A percentile compares a stretch with the other conserved stretches of the same genome.
These are phyloP conservation scores for Bipolaris zeicola DNA, from an alignment of 2,329 filamentous ascomycete genomes.

Conservation along the genomic window DNA sequence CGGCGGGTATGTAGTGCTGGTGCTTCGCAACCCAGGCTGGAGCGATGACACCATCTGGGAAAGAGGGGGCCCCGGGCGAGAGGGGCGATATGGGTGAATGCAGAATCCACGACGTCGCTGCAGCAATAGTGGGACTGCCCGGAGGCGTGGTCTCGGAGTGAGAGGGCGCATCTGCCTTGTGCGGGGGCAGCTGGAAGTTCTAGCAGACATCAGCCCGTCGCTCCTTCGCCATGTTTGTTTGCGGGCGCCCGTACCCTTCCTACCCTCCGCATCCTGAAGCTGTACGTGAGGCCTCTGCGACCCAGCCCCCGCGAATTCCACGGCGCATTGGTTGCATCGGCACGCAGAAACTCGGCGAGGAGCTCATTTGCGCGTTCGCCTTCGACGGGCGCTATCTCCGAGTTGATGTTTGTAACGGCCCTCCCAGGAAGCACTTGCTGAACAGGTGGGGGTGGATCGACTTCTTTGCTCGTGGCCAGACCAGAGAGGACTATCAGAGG, in stretches of 20 bases:
- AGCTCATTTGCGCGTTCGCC: conserved; percentile 69
- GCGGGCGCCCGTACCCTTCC: conserved; percentile 71
- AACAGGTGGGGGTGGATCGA: conserved; percentile 53
- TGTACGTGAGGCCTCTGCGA: conserved; percentile 53
- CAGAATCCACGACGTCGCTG: conserved; percentile 59
- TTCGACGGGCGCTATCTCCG: conserved; percentile 71
- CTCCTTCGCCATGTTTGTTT: conserved; percentile 15
- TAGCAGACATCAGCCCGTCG: conserved; percentile 37
- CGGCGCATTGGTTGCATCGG: conserved; percentile 67
- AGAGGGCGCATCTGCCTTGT: conserved; percentile 66
- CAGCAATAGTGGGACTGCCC: conserved; percentile 57
- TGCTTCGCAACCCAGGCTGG: conserved; percentile 87
- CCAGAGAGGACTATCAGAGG: conserved; percentile 85
- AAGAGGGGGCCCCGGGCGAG: conserved; percentile 79
- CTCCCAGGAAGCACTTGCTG: conserved; percentile 42
- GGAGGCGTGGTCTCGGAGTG: conserved; percentile 59
- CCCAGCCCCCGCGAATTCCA: conserved; percentile 67
- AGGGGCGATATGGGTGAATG: conserved; percentile 93
- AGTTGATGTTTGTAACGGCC: conserved; percentile 68
- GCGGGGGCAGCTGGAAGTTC: conserved; percentile 64
- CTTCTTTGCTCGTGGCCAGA: conserved; percentile 53
- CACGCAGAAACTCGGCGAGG: conserved; percentile 67
- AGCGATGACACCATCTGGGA: conserved; percentile 87
- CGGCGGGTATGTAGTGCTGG: conserved; percentile 79
- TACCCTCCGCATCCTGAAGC: conserved; percentile 73